Conservation (phyloP, 176 grass and related monocot genomes). For the Triticum aestivum region DNA sequence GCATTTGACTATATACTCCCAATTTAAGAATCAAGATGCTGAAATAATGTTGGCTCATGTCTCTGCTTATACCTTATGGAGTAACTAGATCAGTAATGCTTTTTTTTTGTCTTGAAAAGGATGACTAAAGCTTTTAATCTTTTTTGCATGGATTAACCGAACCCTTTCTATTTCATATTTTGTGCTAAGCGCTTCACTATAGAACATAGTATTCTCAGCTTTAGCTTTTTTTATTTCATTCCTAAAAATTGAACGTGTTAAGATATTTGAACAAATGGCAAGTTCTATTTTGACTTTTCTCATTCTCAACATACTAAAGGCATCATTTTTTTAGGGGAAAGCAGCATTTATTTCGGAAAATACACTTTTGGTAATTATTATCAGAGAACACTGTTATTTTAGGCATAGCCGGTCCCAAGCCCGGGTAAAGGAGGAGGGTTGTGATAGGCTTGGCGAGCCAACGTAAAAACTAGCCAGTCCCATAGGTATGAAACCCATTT, state of each 20-base stretch:
- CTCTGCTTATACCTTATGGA: not conserved
- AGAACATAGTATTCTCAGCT: not conserved
- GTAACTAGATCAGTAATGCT: not conserved
- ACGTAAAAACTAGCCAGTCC: too few species aligned
- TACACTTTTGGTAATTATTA: not conserved
- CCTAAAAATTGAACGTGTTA: not conserved
- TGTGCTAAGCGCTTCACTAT: slow-evolving; percentile 5
- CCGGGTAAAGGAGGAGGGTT: too few species aligned
- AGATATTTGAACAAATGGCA: not conserved
- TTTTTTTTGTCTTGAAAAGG: not conserved
- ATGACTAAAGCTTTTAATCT: not conserved
- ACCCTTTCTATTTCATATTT: not conserved
- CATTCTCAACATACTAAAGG: not conserved
- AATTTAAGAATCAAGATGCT: slow-evolving; percentile 2
- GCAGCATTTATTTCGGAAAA: not conserved
- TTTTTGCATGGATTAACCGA: slow-evolving; percentile 1
- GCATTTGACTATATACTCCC: not conserved
- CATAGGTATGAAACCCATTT: too few species aligned
- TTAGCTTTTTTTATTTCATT: slow-evolving; percentile 19
- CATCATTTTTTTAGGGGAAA: too few species aligned
- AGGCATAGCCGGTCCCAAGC: too few species aligned
- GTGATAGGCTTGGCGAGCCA: too few species aligned
- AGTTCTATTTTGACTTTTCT: not conserved
- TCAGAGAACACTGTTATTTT: slow-evolving; percentile 17
- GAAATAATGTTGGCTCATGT: slow-evolving; percentile 1